Evolutionary conservation across 345 rosid species (phyloP), one percentile per base, ranked within the genome.

Genomic region (Syzygium oleosum): DNA sequence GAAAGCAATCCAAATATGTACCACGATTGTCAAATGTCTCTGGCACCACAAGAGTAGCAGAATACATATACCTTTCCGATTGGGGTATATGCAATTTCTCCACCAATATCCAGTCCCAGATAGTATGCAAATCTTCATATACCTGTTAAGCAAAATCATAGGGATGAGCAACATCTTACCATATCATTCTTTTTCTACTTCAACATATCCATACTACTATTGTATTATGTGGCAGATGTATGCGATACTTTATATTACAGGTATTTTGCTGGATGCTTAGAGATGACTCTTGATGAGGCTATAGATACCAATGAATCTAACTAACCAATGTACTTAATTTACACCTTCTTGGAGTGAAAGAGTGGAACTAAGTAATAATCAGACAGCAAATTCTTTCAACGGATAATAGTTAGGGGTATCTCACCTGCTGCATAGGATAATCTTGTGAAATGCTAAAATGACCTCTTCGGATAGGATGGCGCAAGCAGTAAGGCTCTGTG

Each of bases 21-120:
- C 99, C 98, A 2, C 97, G 97, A 90, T 91, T 92, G 87, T 96
- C 99, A 88, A 96, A 95, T 88, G 98, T 93, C 91, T 92, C 99
- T 3, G 97, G 97, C 91, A 96, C 91, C 85, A 96, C 98, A 89
- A 98, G 93, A 89, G 96, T 91, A 25, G 94, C 98, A 89, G 98
- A 93, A 89, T 93, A 98, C 89, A 87, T 85, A 93, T 87, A 90
- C 90, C 99, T 96, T 90, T 94, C 96, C 31, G 91, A 91, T 27
- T 87, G 93, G 86, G 91, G 90, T 84, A 98, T 94, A 79, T 93
- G 92, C 88, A 98, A 89, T 87, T 94, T 98, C 58, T 95, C 96
- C 73, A 87, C 54, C 92, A 96, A 90, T 88, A 98, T 85, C 98
- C 98, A 98, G 90, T 98, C 98, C 98, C 96, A 97, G 84, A 96